A percentile compares a stretch with the other conserved stretches of the same genome.
These are phyloP conservation scores for Pichia sp. DNA, from an alignment of 1,139 yeast genomes.

Conservation along the genomic window DNA sequence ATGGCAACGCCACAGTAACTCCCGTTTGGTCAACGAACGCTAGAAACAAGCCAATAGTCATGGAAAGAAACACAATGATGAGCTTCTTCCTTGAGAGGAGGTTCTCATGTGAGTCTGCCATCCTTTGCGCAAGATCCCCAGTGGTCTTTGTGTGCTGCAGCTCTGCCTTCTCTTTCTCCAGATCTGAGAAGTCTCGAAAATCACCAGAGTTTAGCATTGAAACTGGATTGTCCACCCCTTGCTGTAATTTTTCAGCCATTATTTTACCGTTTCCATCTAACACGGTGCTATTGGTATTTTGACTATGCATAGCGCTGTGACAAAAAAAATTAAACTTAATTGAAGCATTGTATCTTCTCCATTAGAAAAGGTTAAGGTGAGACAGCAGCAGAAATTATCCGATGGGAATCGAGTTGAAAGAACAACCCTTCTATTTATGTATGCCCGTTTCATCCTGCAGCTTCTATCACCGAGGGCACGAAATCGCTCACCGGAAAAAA, in stretches of 20 bases:
- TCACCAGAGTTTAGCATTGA: neutral
- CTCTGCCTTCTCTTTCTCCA: neutral
- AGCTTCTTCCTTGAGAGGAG: slow-evolving; percentile 19
- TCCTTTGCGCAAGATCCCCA: neutral
- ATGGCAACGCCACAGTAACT: slow-evolving; percentile 26
- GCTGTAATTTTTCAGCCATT: neutral
- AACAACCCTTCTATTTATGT: too few species aligned
- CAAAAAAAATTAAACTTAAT: too few species aligned
- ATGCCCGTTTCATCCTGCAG: too few species aligned
- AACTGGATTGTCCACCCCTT: neutral
- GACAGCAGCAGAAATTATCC: too few species aligned
- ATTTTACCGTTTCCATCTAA: too few species aligned
- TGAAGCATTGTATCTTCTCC: too few species aligned
- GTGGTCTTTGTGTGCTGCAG: neutral
- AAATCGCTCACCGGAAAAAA: too few species aligned
- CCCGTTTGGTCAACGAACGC: slow-evolving; percentile 43
- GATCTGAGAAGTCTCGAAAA: neutral
- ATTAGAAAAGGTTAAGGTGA: too few species aligned
- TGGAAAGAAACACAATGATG: slow-evolving; percentile 20
- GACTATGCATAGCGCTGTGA: too few species aligned
- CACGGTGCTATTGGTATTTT: too few species aligned
- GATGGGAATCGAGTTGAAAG: too few species aligned
- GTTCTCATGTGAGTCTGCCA: slow-evolving; percentile 20
- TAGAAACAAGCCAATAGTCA: slow-evolving; percentile 22
- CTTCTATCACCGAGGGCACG: too few species aligned